Base-by-base conservation (phyloP, 306 rosid species). In the Citrullus mucosospermus region DNA sequence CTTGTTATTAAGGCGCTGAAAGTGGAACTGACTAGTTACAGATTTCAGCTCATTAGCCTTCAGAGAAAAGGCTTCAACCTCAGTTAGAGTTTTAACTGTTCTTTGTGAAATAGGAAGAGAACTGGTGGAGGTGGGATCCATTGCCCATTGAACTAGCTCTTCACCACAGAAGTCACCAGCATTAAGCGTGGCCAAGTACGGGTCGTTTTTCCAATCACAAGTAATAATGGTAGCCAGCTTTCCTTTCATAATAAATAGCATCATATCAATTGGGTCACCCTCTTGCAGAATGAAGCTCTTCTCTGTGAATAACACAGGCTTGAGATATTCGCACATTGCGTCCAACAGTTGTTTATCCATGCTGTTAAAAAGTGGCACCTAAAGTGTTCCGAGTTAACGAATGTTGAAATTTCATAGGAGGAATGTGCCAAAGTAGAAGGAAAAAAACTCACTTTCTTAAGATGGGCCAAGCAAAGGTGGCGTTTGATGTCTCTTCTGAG, bases 81-180 rank as follows among this genome's bases (percentile, higher is more conserved):
- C 99, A 14, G 92, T 84, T 18, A 82, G 81, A 18, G 97, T 73
- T 68, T 85, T 75, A 2, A 95, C 97, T 6, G 97, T 95, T 80
- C 96, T 85, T 1, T 93, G 90, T 58, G 97, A 95, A 41, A 80
- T 83, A 9, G 97, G 98, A 75, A 95, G 90, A 48, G 92, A 28
- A 36, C 97, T 57, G 66, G 15, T 11, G 20, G 90, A 30, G 50
- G 58, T 80, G 22, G 96, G 91, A 76, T 91, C 96, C 86, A 91
- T 83, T 7, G 98, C 98, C 98, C 97, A 95, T 51, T 95, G 91
- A 28, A 95, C 86, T 81, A 95, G 97, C 88, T 92, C 97, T 78
- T 95, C 98, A 44, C 98, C 98, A 76, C 98, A 95, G 63, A 95
- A 95, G 39, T 92, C 97, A 46, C 98, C 98, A 38, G 96, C 86